phyloP scores from a whole-genome alignment of 2,329 filamentous ascomycete genomes.

The Plenodomus biglobosus region DNA sequence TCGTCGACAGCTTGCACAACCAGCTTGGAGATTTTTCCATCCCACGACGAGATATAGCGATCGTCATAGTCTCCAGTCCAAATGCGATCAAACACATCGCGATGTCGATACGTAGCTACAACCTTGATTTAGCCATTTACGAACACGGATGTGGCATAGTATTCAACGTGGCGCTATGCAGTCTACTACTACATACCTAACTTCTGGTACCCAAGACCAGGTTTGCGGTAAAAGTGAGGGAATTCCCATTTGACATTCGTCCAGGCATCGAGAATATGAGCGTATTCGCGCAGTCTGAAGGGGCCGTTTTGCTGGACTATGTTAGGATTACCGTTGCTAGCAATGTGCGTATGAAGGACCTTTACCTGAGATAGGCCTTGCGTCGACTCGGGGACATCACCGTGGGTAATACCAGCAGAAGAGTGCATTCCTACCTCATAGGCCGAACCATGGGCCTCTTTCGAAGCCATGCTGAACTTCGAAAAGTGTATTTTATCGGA shows the following conservation, averaged over 20 bases:
- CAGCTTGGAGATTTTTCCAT: conserved; percentile 33
- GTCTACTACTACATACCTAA: conserved; percentile 4
- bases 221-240: conserved; percentile 31
- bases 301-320: conserved; percentile 13
- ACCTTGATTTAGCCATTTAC: too few relatives aligned
- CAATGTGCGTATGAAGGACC: too few relatives aligned
- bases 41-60: conserved; percentile 34
- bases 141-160: too few relatives aligned
- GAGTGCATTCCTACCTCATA: conserved; percentile 12
- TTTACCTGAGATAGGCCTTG: too few relatives aligned
- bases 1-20: conserved; percentile 38
- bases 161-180: too few relatives aligned
- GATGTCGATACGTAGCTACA: conserved; percentile 16
- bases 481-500: neutral
- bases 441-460: conserved; percentile 13
- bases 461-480: conserved; percentile 7
- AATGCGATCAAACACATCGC: conserved; percentile 28
- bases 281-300: conserved; percentile 20
- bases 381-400: neutral
- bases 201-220: conserved; percentile 29
- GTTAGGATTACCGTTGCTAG: neutral
- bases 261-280: conserved; percentile 23
- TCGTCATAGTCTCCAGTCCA: conserved; percentile 35
- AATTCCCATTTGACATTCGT: conserved; percentile 25
- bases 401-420: neutral